These are phyloP conservation scores for Pythium oligandrum DNA, from an alignment of 352 stramenopile genomes.

Conservation along the genomic window DNA sequence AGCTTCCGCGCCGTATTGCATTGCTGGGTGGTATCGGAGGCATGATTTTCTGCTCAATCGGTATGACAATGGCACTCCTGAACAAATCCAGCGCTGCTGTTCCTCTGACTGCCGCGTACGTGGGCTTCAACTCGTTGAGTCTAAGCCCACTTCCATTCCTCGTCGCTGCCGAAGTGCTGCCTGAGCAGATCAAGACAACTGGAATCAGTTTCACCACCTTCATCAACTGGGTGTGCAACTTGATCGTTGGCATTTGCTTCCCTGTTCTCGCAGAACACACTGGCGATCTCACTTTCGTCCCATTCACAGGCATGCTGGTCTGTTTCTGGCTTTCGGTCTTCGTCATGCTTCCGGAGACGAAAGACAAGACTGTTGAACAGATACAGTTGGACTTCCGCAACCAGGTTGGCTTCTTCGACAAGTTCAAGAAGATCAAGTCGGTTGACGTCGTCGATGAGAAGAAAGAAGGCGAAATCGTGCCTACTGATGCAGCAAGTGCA, in stretches of 20 bases:
- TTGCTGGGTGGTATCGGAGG: slow-evolving; percentile 27
- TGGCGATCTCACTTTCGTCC: slow-evolving; percentile 33
- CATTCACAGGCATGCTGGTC: slow-evolving; percentile 28
- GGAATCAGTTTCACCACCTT: slow-evolving; percentile 33
- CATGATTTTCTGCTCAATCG: slow-evolving; percentile 29
- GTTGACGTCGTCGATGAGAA: slow-evolving; percentile 14
- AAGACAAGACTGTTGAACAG: slow-evolving; percentile 31
- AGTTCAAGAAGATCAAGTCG: slow-evolving; percentile 28
- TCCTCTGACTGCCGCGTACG: slow-evolving; percentile 25
- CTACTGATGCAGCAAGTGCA: background rate
- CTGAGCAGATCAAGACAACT: slow-evolving; percentile 32
- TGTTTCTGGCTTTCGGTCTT: slow-evolving; percentile 32
- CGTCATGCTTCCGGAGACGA: slow-evolving; percentile 33
- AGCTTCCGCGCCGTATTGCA: slow-evolving; percentile 21
- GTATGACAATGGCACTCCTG: slow-evolving; percentile 29
- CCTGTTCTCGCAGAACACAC: slow-evolving; percentile 22
- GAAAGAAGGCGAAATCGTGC: background rate
- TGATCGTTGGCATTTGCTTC: slow-evolving; percentile 29
- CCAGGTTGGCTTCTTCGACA: slow-evolving; percentile 19
- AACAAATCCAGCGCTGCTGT: slow-evolving; percentile 22
- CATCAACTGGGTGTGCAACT: slow-evolving; percentile 35
- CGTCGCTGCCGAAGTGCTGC: slow-evolving; percentile 32
- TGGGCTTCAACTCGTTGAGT: slow-evolving; percentile 35
- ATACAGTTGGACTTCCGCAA: slow-evolving; percentile 34
- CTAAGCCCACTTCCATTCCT: slow-evolving; percentile 33